A percentile compares a stretch with the other conserved stretches of the same genome.
Evolutionary conservation across 495 filamentous ascomycete species (phyloP).

Genomic region (Xylaria grammica): DNA sequence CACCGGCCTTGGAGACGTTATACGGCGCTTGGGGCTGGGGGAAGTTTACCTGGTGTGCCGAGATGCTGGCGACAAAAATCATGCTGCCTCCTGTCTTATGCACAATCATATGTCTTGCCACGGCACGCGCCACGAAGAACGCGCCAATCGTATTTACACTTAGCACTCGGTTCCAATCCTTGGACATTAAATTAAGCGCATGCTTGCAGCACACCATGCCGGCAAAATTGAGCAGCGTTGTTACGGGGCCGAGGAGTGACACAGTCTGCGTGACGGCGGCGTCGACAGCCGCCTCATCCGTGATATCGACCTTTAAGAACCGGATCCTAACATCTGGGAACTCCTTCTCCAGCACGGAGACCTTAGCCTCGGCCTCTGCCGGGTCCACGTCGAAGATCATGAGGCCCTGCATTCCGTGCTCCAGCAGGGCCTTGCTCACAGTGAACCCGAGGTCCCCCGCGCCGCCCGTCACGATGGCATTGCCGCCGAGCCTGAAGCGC

Average conservation of each 20-base stretch:
- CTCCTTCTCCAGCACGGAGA: constrained; percentile 49
- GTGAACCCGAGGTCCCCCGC: constrained; percentile 69
- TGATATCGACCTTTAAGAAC: constrained; percentile 63
- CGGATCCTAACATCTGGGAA: constrained; percentile 60
- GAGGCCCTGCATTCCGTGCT: constrained; percentile 67
- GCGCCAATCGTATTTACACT: constrained; percentile 73
- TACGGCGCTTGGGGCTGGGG: constrained; percentile 74
- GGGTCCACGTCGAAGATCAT: constrained; percentile 67
- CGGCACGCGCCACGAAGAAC: constrained; percentile 72
- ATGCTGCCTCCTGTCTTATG: constrained; percentile 62
- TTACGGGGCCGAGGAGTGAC: constrained; percentile 55
- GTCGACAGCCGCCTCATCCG: constrained; percentile 55
- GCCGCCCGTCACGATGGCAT: constrained; percentile 74
- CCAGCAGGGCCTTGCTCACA: constrained; percentile 67
- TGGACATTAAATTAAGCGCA: constrained; percentile 58
- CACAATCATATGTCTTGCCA: constrained; percentile 59
- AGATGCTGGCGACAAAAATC: constrained; percentile 70
- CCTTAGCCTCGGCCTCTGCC: constrained; percentile 43
- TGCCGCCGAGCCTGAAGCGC: constrained; percentile 67
- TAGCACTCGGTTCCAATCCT: constrained; percentile 63
- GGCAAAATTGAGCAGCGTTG: constrained; percentile 68
- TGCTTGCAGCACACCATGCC: constrained; percentile 67
- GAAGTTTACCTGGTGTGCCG: constrained; percentile 68
- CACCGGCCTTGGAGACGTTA: constrained; percentile 70
- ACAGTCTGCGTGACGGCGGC: constrained; percentile 48